Conservation (phyloP, 495 filamentous ascomycete genomes). For the Cudoniella acicularis region DNA sequence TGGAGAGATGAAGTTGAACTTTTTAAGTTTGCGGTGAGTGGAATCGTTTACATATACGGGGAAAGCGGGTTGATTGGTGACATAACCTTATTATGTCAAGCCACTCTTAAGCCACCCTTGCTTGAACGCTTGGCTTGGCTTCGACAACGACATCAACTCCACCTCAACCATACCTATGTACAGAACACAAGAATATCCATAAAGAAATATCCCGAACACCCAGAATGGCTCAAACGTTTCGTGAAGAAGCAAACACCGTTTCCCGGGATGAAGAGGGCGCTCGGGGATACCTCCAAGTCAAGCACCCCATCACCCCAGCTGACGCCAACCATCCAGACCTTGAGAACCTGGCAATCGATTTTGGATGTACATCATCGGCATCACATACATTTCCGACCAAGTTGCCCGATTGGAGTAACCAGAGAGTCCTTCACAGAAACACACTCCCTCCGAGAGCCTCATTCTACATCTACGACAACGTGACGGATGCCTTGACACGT, state of each 20-base stretch:
- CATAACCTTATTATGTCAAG: too few relatives aligned
- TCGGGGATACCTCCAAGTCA: neutral
- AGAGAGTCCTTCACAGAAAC: slow-evolving; percentile 59
- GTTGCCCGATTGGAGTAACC: slow-evolving; percentile 53
- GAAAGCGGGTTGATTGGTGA: too few relatives aligned
- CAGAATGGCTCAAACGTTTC: neutral
- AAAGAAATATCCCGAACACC: too few relatives aligned
- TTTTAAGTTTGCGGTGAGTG: too few relatives aligned
- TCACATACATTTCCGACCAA: slow-evolving; percentile 19
- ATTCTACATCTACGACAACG: slow-evolving; percentile 47
- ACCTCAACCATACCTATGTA: too few relatives aligned
- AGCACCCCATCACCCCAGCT: neutral
- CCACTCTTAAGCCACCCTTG: too few relatives aligned
- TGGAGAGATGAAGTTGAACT: too few relatives aligned
- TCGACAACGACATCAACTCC: too few relatives aligned
- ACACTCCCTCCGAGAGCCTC: slow-evolving; percentile 58
- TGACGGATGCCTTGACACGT: slow-evolving; percentile 30
- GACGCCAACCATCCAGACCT: neutral
- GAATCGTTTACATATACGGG: too few relatives aligned
- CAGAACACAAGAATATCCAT: too few relatives aligned
- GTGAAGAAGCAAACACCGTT: neutral
- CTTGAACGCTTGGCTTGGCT: too few relatives aligned
- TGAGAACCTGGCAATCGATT: neutral
- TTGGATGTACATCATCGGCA: too few relatives aligned
- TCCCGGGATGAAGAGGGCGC: neutral